Percentiles rank a stretch among this genome's conserved stretches.
These are phyloP conservation scores for Leccinellum albellum DNA, from an alignment of 768 basidiomycete species.

Conservation along the genomic window DNA sequence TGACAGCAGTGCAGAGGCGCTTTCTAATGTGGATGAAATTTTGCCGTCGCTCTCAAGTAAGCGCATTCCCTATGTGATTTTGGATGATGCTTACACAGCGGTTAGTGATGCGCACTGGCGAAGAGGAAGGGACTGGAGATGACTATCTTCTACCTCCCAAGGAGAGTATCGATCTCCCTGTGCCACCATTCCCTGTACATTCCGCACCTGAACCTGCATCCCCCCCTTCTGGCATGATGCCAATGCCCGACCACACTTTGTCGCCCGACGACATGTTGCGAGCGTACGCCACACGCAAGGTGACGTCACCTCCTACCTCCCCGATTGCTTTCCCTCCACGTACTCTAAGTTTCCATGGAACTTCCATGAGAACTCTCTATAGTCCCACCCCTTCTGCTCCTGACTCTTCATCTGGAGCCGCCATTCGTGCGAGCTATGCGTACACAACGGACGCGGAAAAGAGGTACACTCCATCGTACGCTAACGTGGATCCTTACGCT, in stretches of 20 bases:
- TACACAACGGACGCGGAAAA: slow-evolving; percentile 16
- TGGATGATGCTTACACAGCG: slow-evolving; percentile 4
- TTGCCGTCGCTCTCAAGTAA: slow-evolving; percentile 66
- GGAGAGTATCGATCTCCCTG: slow-evolving; percentile 25
- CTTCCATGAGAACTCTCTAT: slow-evolving; percentile 30
- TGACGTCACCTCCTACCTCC: slow-evolving; percentile 31
- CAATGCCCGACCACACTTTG: slow-evolving; percentile 42
- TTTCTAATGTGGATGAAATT: slow-evolving; percentile 51
- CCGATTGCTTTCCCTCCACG: slow-evolving; percentile 30
- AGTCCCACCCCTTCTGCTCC: slow-evolving; percentile 15
- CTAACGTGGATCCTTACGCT: slow-evolving; percentile 24
- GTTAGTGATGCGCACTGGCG: slow-evolving; percentile 72
- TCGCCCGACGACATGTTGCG: slow-evolving; percentile 75
- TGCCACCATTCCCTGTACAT: slow-evolving; percentile 33
- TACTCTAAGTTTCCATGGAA: slow-evolving; percentile 20
- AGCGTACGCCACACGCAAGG: slow-evolving; percentile 57
- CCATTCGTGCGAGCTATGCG: slow-evolving; percentile 4
- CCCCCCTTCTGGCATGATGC: slow-evolving; percentile 36
- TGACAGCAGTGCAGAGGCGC: slow-evolving; percentile 26
- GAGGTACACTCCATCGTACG: slow-evolving; percentile 26
- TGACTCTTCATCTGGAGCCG: slow-evolving; percentile 2
- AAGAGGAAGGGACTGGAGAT: slow-evolving; percentile 26
- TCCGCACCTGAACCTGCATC: slow-evolving; percentile 30
- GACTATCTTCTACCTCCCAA: slow-evolving; percentile 45
- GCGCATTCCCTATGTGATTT: slow-evolving; percentile 21